Evolutionary conservation across 345 rosid species (phyloP).

Genomic region (Acer campestre): DNA sequence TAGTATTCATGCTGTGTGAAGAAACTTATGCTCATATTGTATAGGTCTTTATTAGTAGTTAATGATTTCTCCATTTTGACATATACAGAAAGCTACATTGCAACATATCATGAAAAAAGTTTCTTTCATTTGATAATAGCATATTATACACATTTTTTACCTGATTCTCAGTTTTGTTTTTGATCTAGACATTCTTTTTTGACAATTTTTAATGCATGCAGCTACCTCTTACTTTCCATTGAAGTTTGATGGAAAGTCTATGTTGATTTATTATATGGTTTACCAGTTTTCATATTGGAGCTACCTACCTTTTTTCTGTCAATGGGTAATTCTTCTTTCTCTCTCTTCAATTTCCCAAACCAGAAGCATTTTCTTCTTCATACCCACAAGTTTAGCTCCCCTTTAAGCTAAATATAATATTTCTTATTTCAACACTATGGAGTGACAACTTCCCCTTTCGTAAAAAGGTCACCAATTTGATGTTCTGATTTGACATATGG

Average conservation of each 20-base stretch:
- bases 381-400: conserved; percentile 33
- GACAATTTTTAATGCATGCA: neutral
- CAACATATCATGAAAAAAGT: neutral
- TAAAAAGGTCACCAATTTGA: too few relatives aligned
- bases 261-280: neutral
- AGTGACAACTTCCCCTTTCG: too few relatives aligned
- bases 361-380: conserved; percentile 34
- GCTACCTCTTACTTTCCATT: neutral
- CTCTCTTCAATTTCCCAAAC: neutral
- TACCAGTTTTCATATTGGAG: neutral
- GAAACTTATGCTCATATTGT: too few relatives aligned
- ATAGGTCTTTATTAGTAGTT: neutral
- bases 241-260: neutral
- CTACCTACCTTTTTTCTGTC: neutral
- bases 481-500: too few relatives aligned
- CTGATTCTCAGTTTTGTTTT: neutral
- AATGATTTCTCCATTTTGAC: neutral
- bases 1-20: neutral
- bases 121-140: neutral
- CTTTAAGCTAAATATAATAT: too few relatives aligned
- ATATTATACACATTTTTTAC: neutral
- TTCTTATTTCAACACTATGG: too few relatives aligned
- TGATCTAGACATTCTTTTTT: neutral
- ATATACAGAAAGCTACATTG: neutral
- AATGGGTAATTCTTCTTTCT: neutral